Base-by-base conservation (phyloP, 2,329 filamentous ascomycete genomes). In the Fusarium subglutinans region DNA sequence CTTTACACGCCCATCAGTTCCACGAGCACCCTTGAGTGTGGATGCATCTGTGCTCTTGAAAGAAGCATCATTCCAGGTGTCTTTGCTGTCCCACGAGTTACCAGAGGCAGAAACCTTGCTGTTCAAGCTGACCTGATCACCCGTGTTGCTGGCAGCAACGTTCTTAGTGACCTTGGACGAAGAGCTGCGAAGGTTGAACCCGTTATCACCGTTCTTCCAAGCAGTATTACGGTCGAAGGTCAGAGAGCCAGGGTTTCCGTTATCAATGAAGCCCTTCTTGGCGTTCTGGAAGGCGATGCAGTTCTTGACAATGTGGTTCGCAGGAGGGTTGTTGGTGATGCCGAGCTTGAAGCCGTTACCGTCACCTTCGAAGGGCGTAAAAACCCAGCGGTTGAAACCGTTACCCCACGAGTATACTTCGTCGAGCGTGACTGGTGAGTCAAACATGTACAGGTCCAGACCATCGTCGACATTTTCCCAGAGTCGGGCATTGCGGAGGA, bases 401-500 rank as follows among this genome's bases (percentile, higher is more conserved):
- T 87, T 87, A 28, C 84, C 84, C 84, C 84, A 87, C 1, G 85
- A 76, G 41, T 85, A 80, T 1, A 83, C 83, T 47, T 87, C 84
- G 35, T 85, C 79, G 44, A 87, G 80, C 2, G 84, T 86, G 17
- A 86, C 72, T 13, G 81, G 77, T 11, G 82, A 84, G 60, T 81
- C 82, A 67, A 86, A 87, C 63, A 78, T 74, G 44, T 33, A 80
- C 4, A 80, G 44, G 18, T 80, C 79, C 0, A 80, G 70, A 33
- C 86, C 86, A 59, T 87, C 86, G 44, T 87, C 86, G 12, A 87
- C 86, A 38, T 87, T 87, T 60, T 87, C 82, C 84, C 85, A 87
- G 1, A 87, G 80, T 24, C 86, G 82, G 0, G 85, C 83, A 11
- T 84, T 84, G 35, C 82, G 82, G 12, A 87, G 72, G 3, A 84